Evolutionary conservation across 345 rosid genomes (phyloP).

Genomic region (Kandelia obovata): DNA sequence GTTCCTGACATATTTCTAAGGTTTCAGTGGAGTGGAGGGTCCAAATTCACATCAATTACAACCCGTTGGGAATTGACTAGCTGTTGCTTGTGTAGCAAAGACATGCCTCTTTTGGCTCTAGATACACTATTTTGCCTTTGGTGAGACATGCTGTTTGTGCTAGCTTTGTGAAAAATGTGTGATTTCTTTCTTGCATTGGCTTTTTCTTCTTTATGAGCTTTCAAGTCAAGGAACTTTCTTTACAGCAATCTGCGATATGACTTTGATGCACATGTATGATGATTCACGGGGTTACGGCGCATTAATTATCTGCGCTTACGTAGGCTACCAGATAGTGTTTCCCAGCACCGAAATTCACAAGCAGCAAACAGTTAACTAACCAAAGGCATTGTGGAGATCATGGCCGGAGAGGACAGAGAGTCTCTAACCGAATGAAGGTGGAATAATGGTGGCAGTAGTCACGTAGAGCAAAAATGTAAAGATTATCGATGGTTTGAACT

Average conservation of each 20-base stretch:
- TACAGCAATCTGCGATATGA: background rate
- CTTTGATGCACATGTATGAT: background rate
- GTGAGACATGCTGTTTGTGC: background rate
- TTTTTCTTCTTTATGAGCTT: slow-evolving; percentile 12
- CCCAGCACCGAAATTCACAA: too few species aligned
- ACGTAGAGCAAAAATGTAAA: too few species aligned
- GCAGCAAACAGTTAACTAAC: too few species aligned
- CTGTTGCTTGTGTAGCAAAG: slow-evolving; percentile 30
- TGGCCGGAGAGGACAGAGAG: too few species aligned
- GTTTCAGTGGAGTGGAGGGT: slow-evolving; percentile 20
- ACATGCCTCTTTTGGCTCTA: slow-evolving; percentile 17
- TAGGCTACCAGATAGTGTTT: background rate
- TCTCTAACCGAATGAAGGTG: too few species aligned
- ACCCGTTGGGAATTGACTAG: slow-evolving; percentile 24
- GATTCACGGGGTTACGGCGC: background rate
- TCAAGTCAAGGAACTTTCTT: slow-evolving; percentile 17
- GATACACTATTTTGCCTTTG: slow-evolving; percentile 11
- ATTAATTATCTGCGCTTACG: background rate
- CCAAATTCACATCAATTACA: slow-evolving; percentile 30
- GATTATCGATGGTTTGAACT: too few species aligned
- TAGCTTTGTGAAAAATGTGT: slow-evolving; percentile 22
- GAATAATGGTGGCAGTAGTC: too few species aligned
- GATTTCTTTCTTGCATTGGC: background rate
- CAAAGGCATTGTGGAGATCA: too few species aligned
- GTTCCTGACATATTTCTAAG: slow-evolving; percentile 14